Conservation (phyloP, 2,329 filamentous ascomycete species). For the Aspergillus puulaauensis region DNA sequence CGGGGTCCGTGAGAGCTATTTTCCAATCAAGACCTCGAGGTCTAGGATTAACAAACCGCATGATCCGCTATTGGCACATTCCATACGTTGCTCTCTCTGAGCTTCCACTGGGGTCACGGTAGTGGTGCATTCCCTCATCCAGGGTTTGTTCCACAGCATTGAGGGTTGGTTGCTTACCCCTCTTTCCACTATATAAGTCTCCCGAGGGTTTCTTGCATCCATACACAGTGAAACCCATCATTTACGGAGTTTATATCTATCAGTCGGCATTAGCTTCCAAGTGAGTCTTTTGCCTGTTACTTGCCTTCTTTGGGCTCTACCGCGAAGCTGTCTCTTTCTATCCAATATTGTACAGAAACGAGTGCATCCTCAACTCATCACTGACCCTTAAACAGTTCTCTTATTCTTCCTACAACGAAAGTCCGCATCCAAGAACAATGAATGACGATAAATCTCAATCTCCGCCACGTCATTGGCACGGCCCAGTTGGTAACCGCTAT, state of each 20-base stretch:
- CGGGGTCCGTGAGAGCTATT: slow-evolving; percentile 5
- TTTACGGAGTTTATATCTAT: background rate
- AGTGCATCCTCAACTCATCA: background rate
- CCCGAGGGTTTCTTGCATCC: background rate
- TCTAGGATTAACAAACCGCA: background rate
- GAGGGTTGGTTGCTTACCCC: slow-evolving; percentile 13
- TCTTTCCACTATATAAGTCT: slow-evolving; percentile 9
- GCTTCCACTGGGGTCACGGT: background rate
- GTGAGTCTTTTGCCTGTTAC: background rate
- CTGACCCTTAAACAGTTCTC: background rate
- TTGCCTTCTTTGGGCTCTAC: background rate
- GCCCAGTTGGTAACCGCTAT: slow-evolving; percentile 31
- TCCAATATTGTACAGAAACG: background rate
- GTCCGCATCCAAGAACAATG: background rate
- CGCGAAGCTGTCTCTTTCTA: background rate
- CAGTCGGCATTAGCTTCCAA: background rate
- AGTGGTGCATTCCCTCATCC: slow-evolving; percentile 12
- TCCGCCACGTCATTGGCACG: slow-evolving; percentile 36
- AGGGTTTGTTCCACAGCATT: slow-evolving; percentile 10
- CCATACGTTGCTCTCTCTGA: slow-evolving; percentile 1
- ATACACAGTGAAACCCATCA: background rate
- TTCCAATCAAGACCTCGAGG: slow-evolving; percentile 6
- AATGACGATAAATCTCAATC: slow-evolving; percentile 13
- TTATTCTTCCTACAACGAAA: background rate
- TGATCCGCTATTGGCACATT: slow-evolving; percentile 12